Evolutionary conservation across 805 yeast genomes (phyloP).

Genomic region (Pichia californica): DNA sequence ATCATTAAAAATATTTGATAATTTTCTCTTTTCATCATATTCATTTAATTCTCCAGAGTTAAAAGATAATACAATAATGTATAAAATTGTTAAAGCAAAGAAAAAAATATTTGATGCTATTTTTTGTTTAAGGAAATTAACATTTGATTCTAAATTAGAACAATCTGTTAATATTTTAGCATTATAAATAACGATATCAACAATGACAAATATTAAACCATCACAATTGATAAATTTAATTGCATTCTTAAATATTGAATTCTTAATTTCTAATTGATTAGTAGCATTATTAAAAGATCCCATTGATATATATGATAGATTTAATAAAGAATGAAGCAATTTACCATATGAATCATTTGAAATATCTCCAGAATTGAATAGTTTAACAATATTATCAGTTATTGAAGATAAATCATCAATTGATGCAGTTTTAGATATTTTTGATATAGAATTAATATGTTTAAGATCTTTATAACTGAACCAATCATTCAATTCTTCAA

Average conservation of each 20-base stretch:
- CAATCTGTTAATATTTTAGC: conserved; percentile 17
- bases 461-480: conserved; percentile 28
- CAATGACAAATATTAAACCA: conserved; percentile 12
- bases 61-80: conserved; percentile 15
- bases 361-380: not conserved
- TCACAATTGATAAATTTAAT: conserved; percentile 15
- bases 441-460: conserved; percentile 15
- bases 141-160: conserved; percentile 15
- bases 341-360: not conserved
- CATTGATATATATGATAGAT: conserved; percentile 8
- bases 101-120: conserved; percentile 24
- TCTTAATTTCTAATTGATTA: conserved; percentile 18
- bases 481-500: conserved; percentile 37
- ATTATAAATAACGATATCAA: conserved; percentile 7
- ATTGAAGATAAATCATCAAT: not conserved
- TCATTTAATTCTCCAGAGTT: conserved; percentile 10
- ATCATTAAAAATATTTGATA: conserved; percentile 15
- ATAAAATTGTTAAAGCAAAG: conserved; percentile 25
- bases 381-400: not conserved
- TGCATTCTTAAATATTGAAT: conserved; percentile 21
- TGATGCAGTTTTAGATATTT: conserved; percentile 1
- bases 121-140: conserved; percentile 8
- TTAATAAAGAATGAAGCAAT: conserved; percentile 4
- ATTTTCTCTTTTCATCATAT: conserved; percentile 1
- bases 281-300: conserved; percentile 9